Evolutionary conservation across 371 early-diverging fungal genomes (phyloP), one percentile per base, ranked within the genome.

Genomic region (Umbelopsis sp.): DNA sequence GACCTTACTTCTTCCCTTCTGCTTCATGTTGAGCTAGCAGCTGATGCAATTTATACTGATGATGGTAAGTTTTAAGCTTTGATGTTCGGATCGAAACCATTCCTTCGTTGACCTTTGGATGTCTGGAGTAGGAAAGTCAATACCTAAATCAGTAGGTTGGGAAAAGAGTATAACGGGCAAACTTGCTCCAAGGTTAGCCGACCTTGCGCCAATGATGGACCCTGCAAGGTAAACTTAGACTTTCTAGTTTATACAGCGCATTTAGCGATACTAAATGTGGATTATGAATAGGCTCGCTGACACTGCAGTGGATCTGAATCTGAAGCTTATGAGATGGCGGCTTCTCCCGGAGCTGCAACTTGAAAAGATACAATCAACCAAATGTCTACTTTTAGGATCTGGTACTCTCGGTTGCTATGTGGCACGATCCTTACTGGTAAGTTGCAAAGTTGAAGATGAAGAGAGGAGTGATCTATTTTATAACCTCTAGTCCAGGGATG

Each of bases 321-420:
- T 97, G 67, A 94, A 96, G 73, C 84, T 98, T 65, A 98, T 98
- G 98, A 86, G 94, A 35, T 98, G 99, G 99, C 83, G 97, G 20
- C 77, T 96, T 44, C 80, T 95, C 51, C 98, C 97, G 18, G 83
- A 86, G 2, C 76, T 98, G 50, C 84, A 96, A 51, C 84, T 98
- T 50, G 96, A 93, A 64, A 88, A 85, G 63, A 87, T 97, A 20
- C 83, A 89, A 20, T 75, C 74, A 25, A 87, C 91, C 11, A 91
- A 91, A 63, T 94, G 93, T 69, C 80, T 98, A 62, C 80, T 98
- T 44, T 78, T 97, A 4, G 99, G 99, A 16, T 93, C 96, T 1
- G 99, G 99, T n/a, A 98, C 99, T 7, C 83, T 98, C 25, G 99
- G 99, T 1, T 95, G 95, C 63, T 94, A 97, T 77, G 95, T 96